These are phyloP conservation scores for Penicillium coprophilum DNA, from an alignment of 495 filamentous ascomycete species.

Conservation along the genomic window DNA sequence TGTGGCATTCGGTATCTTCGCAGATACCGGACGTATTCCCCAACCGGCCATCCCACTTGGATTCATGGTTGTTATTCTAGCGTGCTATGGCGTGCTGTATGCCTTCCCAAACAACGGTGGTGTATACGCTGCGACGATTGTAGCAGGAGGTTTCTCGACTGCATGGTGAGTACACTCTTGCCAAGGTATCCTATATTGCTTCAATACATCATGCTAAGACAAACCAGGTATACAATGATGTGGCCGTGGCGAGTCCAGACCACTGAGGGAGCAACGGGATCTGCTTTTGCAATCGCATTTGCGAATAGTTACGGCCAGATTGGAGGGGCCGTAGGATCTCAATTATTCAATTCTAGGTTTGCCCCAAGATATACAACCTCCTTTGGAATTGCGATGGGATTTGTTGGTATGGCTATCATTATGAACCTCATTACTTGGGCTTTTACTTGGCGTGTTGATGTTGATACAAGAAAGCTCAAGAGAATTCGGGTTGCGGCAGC, in stretches of 20 bases:
- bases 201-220: too few species aligned
- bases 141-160: background rate
- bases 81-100: background rate
- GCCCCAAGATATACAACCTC: background rate
- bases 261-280: background rate
- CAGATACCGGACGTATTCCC: background rate
- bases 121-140: background rate
- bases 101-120: background rate
- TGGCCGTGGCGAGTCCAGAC: background rate
- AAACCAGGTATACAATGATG: too few species aligned
- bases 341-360: background rate
- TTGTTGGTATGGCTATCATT: background rate
- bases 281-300: background rate
- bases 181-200: too few species aligned
- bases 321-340: background rate
- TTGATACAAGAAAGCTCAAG: background rate
- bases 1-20: background rate
- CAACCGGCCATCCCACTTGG: background rate
- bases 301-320: background rate
- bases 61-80: background rate
- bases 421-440: background rate
- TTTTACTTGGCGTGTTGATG: background rate
- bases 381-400: background rate
- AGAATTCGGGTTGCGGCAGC: background rate
- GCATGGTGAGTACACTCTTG: background rate